phyloP scores from a whole-genome alignment of 768 basidiomycete species.

The Boletus bicolor region DNA sequence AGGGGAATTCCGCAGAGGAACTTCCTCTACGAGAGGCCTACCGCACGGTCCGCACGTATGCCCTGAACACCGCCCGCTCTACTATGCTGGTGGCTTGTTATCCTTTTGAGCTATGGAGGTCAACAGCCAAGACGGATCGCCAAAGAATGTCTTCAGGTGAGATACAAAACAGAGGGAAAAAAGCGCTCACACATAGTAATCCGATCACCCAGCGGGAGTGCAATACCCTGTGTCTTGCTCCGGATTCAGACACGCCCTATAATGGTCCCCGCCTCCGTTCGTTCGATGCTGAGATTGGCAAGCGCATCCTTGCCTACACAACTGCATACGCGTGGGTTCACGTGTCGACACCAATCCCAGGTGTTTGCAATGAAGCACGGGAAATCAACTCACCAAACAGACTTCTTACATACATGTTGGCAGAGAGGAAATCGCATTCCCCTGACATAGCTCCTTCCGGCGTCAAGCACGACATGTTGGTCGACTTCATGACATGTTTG shows the following conservation, averaged over 20 bases:
- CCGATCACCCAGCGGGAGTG: constrained; percentile 87
- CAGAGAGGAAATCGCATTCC: too few species aligned
- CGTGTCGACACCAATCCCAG: background rate
- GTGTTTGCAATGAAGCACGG: background rate
- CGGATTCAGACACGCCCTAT: constrained; percentile 94
- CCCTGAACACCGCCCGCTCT: background rate
- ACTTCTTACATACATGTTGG: constrained; percentile 94
- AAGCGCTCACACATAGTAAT: constrained; percentile 58
- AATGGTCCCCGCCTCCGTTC: constrained; percentile 75
- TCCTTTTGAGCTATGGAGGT: constrained; percentile 39
- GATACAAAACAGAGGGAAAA: background rate
- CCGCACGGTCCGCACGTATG: background rate
- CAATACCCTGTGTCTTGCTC: constrained; percentile 97
- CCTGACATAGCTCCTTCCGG: too few species aligned
- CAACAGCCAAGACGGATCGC: background rate
- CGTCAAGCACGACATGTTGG: too few species aligned
- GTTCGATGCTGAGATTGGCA: constrained; percentile 91
- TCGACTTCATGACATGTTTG: too few species aligned
- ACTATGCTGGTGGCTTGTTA: constrained; percentile 31
- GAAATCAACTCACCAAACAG: constrained; percentile 70
- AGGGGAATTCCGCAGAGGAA: background rate
- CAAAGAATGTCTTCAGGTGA: background rate
- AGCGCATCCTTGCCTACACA: constrained; percentile 86
- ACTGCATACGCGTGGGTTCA: too few species aligned
- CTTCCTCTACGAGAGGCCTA: background rate